Evolutionary conservation across 805 yeast genomes (phyloP), one percentile per base, ranked within the genome.

Genomic region (Tetrapisispora namnaoensis): DNA sequence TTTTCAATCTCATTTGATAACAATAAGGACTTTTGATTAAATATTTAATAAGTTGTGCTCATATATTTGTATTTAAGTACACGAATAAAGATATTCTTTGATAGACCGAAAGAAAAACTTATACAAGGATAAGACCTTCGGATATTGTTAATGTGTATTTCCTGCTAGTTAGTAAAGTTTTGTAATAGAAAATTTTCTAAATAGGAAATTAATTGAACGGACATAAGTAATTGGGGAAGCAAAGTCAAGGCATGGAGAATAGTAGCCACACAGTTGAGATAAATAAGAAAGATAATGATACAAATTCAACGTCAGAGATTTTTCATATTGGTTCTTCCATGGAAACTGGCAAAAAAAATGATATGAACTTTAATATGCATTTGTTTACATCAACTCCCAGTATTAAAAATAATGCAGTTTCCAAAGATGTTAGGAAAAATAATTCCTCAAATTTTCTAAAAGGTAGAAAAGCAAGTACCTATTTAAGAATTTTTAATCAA

Each of bases 401-500:
- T 42, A 17, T 35, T 36, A 37, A 14, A 36, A 37, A 27, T 8
- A 42, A 42, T 28, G 27, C 28, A 18, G 24, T 32, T 16, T 39
- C 39, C 11, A 45, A 32, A 36, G 41, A 37, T 28, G 11, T 22
- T n/a, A 37, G 21, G 20, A 28, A 22, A 30, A 43, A 38, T 37
- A 28, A 32, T 28, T 22, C 38, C 20, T 38, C 47, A 35, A 48
- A 13, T 11, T 60, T 65, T 18, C 44, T 65, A 22, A 62, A 60
- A 51, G 69, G 70, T 11, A 59, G 70, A 51, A 63, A 62, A 42
- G 69, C 68, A 2, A 64, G 67, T 44, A 62, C 66, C 1, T 62
- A 59, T 51, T 43, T 65, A 28, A 54, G 69, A 37, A 62, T 65
- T 35, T 66, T 66, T 47, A 58, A 21, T 11, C 28, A 62, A 49